A percentile compares a stretch with the other conserved stretches of the same genome.
phyloP scores from a whole-genome alignment of 169 alveolate genomes.

The Condylostoma magnum region DNA sequence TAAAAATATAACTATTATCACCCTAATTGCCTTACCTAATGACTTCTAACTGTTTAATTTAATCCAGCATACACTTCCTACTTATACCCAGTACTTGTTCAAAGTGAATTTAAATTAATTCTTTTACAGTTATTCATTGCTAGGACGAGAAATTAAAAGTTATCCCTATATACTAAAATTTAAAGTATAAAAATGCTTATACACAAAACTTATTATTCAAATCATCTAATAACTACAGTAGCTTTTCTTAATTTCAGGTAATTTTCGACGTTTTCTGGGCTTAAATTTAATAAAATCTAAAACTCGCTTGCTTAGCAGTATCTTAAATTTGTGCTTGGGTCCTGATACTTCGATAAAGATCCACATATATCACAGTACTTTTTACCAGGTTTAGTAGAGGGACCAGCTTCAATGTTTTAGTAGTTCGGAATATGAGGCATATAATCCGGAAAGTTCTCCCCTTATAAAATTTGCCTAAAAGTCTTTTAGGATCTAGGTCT shows the following conservation, averaged over 20 bases:
- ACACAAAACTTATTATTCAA: too few species aligned
- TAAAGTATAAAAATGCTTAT: too few species aligned
- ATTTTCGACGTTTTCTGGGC: conserved; percentile 20
- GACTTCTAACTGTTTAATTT: too few species aligned
- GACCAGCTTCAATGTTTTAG: conserved; percentile 28
- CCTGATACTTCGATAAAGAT: conserved; percentile 11
- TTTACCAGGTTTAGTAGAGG: conserved; percentile 6
- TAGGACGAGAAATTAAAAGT: too few species aligned
- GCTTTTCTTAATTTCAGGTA: conserved; percentile 10
- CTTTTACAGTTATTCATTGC: too few species aligned
- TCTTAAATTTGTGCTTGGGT: conserved; percentile 17
- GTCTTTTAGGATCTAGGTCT: conserved; percentile 12
- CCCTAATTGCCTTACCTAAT: too few species aligned
- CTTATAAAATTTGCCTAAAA: conserved; percentile 26
- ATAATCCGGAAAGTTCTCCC: conserved; percentile 14
- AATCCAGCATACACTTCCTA: too few species aligned
- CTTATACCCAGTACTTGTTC: too few species aligned
- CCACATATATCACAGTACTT: conserved; percentile 29
- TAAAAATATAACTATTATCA: too few species aligned
- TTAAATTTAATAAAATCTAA: background rate
- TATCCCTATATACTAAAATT: too few species aligned
- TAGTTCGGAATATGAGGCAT: conserved; percentile 10
- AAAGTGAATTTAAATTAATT: too few species aligned
- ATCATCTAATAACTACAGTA: conserved; percentile 11
- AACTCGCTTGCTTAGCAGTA: conserved; percentile 4